A percentile compares a stretch with the other conserved stretches of the same genome.
phyloP scores from a whole-genome alignment of 208 protist genomes.

The Lotmaria passim region DNA sequence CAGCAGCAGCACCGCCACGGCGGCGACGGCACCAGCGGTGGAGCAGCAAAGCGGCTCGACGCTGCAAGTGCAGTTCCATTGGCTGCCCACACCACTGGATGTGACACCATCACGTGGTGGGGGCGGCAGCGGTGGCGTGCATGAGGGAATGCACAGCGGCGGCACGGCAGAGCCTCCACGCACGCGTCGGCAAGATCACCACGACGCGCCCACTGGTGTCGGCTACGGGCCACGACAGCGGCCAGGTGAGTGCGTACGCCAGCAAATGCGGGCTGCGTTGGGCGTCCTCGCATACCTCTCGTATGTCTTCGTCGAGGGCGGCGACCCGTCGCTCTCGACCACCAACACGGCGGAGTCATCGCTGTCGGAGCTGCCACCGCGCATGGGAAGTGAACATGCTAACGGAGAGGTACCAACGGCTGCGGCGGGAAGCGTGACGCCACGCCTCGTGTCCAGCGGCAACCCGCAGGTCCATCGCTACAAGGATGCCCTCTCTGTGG shows the following conservation, averaged over 20 bases:
- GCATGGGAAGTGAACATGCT: not conserved
- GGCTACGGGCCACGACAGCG: not conserved
- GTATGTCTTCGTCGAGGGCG: conserved; percentile 26
- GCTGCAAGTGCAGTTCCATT: conserved; percentile 40
- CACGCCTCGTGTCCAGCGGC: not conserved
- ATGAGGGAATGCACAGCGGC: not conserved
- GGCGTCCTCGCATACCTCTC: conserved; percentile 27
- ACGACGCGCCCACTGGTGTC: not conserved
- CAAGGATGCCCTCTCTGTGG: conserved; percentile 29
- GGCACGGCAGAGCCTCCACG: not conserved
- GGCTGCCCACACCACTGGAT: conserved; percentile 23
- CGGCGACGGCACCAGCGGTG: conserved; percentile 2
- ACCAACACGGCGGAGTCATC: not conserved
- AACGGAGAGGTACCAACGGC: too few relatives aligned
- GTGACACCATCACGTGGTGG: conserved; percentile 15
- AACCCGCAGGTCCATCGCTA: not conserved
- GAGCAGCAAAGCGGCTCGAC: conserved; percentile 29
- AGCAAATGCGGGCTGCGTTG: conserved; percentile 26
- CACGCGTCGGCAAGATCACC: too few relatives aligned
- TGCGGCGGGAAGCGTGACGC: not conserved
- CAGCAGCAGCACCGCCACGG: conserved; percentile 2
- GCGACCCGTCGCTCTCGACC: not conserved
- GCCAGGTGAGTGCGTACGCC: not conserved
- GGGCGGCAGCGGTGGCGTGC: not conserved
- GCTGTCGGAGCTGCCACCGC: not conserved